Evolutionary conservation across 306 rosid genomes (phyloP), one percentile per base, ranked within the genome.

Genomic region (Prunus mongolica): DNA sequence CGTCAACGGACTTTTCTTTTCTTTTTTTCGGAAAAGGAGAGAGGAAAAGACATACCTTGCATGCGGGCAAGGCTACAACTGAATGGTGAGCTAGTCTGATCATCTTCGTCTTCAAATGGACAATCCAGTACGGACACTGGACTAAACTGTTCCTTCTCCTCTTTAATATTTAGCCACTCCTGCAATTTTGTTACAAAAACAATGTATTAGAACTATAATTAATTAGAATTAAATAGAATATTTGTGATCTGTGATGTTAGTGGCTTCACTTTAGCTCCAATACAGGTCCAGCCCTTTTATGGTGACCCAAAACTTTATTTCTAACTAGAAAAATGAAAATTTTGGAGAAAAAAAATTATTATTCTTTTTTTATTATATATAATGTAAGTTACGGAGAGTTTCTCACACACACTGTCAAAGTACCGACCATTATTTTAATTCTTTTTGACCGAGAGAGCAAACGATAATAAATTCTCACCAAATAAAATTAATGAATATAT

Each of bases 51-150:
- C 12, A 12, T 41, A 89, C 98, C 91, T 87, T 88, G 76, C 24
- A 70, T 56, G 32, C 50, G 63, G 30, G 83, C 65, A 54, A 71
- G 63, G 30, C 46, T 73, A 70, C 75, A 69, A n/a, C 70, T 72
- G 54, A 67, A 83, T 47, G 84, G 82, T 25, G 89, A 80, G 68
- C 56, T 57, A 1, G 14, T 71, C 54, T 81, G 87, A 66, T 90
- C 88, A 68, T 90, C 87, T 65, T 94, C 98, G 14, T 93, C 95
- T 78, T 88, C 82, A 65, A 92, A 90, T 12, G 93, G 93, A 67
- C 91, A 84, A 60, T 90, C 92, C 71, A 92, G 83, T 65, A 89
- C 86, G 0, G 99, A 95, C 15, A 89, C 86, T 13, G 99, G 99
- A 81, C 99, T 95, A 19, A 85, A 83, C 56, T 92, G 99, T 68